Base-by-base conservation (phyloP, 2,329 filamentous ascomycete species). In the Metarhizium sp. region DNA sequence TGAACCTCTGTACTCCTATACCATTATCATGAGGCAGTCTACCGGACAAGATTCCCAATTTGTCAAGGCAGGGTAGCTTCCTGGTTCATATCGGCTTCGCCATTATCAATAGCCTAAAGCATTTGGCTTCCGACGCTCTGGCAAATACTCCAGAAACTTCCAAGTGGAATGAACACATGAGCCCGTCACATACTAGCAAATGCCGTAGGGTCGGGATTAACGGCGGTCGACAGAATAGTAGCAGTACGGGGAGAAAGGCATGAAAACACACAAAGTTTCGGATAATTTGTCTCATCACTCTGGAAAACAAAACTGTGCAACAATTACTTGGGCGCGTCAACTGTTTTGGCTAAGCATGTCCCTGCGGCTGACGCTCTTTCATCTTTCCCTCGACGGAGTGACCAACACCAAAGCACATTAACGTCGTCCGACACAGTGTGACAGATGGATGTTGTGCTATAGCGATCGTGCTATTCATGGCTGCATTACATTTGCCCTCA, bases 381-480 rank as follows among this genome's bases (percentile, higher is more conserved):
- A 34, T 34, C 8, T 30, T 30, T 14, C 25, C 20, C 43, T 48
- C 11, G 25, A 3, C 13, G 45, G 32, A n/a, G 4, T 14, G 25
- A 30, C 20, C 20, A n/a, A 51, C 53, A 18, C 13, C 6, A 30
- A 34, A 40, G 6, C 36, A 38, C 45, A 50, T 43, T 20, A 30
- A 18, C n/a, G 25, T 34, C 47, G 43, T 50, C 8, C 49, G 36
- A 32, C 18, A 7, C 36, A 11, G 38, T 38, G 50, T 30, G 29
- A 34, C 50, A 34, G 25, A n/a, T 30, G 25, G 3, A 55, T 46
- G 50, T 29, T 42, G 54, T 52, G 54, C 42, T 43, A 52, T 55
- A 25, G n/a, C 38, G 32, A 52, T 52, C 50, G 34, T n/a, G 6
- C 43, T 48, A 25, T 14, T 47, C n/a, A 20, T 43, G 50, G 30